phyloP scores from a whole-genome alignment of 768 basidiomycete species.

The Boletus reticulatus region DNA sequence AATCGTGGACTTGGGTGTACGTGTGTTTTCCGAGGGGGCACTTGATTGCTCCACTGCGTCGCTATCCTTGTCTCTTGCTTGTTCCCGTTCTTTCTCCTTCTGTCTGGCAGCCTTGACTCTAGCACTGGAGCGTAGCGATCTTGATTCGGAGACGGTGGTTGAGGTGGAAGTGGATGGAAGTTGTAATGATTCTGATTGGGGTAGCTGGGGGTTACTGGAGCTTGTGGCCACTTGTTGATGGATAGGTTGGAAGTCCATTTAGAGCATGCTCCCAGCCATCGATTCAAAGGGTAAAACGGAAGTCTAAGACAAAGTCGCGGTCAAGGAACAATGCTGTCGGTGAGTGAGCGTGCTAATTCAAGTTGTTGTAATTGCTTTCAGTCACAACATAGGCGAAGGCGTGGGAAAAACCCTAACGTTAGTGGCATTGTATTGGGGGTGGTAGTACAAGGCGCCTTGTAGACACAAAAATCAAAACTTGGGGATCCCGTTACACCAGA shows the following conservation, averaged over 20 bases:
- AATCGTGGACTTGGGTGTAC: constrained; percentile 37
- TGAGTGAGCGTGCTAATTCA: constrained; percentile 23
- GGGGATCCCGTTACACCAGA: constrained; percentile 1
- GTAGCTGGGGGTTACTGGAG: constrained; percentile 49
- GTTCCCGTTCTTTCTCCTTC: constrained; percentile 57
- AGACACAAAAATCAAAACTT: too few species aligned
- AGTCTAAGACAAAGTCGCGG: constrained; percentile 25
- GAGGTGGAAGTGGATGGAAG: constrained; percentile 36
- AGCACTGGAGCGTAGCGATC: constrained; percentile 69
- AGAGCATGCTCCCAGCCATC: constrained; percentile 87
- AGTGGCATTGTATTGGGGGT: constrained; percentile 3
- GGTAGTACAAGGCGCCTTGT: too few species aligned
- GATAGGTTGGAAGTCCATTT: constrained; percentile 87
- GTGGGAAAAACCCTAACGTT: constrained; percentile 26
- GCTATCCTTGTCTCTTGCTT: constrained; percentile 53
- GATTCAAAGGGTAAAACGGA: constrained; percentile 39
- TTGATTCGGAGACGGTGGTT: constrained; percentile 46
- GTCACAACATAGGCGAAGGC: constrained; percentile 25
- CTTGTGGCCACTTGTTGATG: constrained; percentile 69
- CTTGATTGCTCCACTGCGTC: constrained; percentile 44
- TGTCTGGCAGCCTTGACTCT: constrained; percentile 74
- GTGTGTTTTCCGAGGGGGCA: constrained; percentile 41
- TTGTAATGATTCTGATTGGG: constrained; percentile 36
- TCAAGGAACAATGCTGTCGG: constrained; percentile 18
- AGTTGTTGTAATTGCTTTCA: constrained; percentile 21